Conservation (phyloP, 441 rosid genomes). For the Erodium trifolium region DNA sequence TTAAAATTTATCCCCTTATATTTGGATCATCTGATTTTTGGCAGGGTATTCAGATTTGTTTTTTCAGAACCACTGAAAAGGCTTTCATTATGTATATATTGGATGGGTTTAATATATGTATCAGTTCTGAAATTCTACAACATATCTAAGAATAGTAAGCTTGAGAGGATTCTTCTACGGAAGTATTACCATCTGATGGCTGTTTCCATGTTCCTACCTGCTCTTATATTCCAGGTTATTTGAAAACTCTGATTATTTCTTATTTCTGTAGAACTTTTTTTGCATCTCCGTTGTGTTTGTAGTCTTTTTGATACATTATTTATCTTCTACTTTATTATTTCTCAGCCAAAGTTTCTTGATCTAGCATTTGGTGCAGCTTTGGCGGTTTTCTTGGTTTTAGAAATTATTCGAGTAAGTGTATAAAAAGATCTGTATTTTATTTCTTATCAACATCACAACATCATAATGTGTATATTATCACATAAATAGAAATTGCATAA, state of each 20-base stretch:
- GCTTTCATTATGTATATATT: conserved; percentile 66
- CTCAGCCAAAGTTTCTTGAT: conserved; percentile 87
- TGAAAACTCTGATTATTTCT: conserved; percentile 14
- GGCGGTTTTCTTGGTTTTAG: conserved; percentile 67
- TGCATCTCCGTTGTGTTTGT: conserved; percentile 7
- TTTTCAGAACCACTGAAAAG: conserved; percentile 75
- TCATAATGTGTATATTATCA: neutral
- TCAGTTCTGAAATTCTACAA: conserved; percentile 68
- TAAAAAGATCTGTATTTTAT: neutral
- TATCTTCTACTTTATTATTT: conserved; percentile 20
- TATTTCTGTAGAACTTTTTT: neutral
- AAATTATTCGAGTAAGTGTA: conserved; percentile 78
- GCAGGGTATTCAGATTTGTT: conserved; percentile 72
- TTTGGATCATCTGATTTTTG: conserved; percentile 8
- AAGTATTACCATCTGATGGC: conserved; percentile 97
- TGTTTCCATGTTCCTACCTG: conserved; percentile 88
- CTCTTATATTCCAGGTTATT: conserved; percentile 87
- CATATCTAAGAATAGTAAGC: conserved; percentile 78
- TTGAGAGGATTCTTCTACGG: conserved; percentile 92
- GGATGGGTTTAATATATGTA: conserved; percentile 58
- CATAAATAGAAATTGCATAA: neutral
- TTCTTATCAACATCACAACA: neutral
- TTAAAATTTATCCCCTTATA: conserved; percentile 14
- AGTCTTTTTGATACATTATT: conserved; percentile 10
- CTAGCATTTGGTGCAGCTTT: conserved; percentile 95